Percentiles rank a stretch among this genome's conserved stretches.
phyloP scores from a whole-genome alignment of 495 filamentous ascomycete species.

The Xylaria longipes region DNA sequence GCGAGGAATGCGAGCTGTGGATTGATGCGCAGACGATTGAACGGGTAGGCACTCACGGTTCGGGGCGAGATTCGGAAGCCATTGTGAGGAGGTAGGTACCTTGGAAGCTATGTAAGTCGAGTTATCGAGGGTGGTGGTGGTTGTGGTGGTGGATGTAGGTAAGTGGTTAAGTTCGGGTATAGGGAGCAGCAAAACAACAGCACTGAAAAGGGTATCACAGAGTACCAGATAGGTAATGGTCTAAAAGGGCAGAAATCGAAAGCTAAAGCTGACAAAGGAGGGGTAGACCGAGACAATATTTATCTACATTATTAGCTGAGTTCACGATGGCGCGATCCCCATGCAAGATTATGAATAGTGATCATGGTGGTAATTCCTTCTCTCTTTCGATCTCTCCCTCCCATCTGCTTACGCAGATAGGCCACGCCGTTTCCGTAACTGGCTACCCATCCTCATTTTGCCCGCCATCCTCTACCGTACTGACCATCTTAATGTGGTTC shows the following conservation, averaged over 20 bases:
- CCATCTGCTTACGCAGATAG: background rate
- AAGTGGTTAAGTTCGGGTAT: constrained; percentile 5
- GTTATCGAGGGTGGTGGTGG: background rate
- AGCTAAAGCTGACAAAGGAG: constrained; percentile 19
- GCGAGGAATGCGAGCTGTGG: background rate
- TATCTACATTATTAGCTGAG: constrained; percentile 21
- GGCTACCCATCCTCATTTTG: constrained; percentile 4
- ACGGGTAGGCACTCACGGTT: constrained; percentile 30
- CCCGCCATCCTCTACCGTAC: background rate
- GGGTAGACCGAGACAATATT: constrained; percentile 32
- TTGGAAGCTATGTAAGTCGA: background rate
- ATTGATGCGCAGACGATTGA: background rate
- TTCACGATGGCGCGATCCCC: constrained; percentile 24
- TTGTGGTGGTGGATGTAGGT: background rate
- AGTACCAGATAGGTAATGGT: too few relatives aligned
- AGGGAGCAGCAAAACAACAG: constrained; percentile 29
- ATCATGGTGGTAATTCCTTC: background rate
- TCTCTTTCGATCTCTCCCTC: background rate
- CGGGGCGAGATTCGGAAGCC: constrained; percentile 35
- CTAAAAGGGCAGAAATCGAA: constrained; percentile 15
- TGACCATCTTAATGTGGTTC: background rate
- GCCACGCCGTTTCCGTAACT: background rate
- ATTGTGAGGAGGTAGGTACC: too few relatives aligned
- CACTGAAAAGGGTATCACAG: constrained; percentile 22
- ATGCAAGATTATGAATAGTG: constrained; percentile 22